Percentiles rank a stretch among this genome's conserved stretches.
phyloP scores from a whole-genome alignment of 1,284 basidiomycete species.

The Ceratobasidium sp. region DNA sequence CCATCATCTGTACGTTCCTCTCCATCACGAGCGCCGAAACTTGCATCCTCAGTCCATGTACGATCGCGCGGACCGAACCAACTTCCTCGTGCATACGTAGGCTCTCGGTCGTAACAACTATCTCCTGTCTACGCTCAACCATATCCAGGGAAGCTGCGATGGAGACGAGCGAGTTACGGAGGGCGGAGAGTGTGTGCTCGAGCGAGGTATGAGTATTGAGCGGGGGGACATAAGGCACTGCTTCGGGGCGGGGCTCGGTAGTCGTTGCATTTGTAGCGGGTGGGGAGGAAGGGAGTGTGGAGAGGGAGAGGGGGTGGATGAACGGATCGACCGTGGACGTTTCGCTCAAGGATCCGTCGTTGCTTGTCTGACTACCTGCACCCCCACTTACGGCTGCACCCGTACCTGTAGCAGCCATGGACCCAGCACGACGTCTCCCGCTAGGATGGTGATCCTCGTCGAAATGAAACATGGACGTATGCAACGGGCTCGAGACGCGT shows the following conservation, averaged over 20 bases:
- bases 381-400: constrained; percentile 8
- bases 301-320: constrained; percentile 22
- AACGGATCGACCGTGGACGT: constrained; percentile 38
- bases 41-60: constrained; percentile 85
- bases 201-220: constrained; percentile 68
- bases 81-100: constrained; percentile 81
- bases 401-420: too few relatives aligned
- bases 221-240: constrained; percentile 61
- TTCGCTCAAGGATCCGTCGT: constrained; percentile 20
- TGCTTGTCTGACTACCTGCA: too few relatives aligned
- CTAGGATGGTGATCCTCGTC: constrained; percentile 4
- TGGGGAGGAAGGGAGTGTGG: constrained; percentile 25
- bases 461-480: constrained; percentile 37
- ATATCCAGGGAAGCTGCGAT: constrained; percentile 71
- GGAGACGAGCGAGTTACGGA: constrained; percentile 69
- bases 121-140: constrained; percentile 68
- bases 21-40: constrained; percentile 72
- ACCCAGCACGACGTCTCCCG: constrained; percentile 11
- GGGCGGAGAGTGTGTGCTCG: constrained; percentile 65
- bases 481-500: constrained; percentile 46
- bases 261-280: constrained; percentile 20
- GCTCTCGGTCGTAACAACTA: constrained; percentile 74
- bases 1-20: constrained; percentile 66
- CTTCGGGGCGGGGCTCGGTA: constrained; percentile 31
- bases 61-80: constrained; percentile 72